Evolutionary conservation across 768 basidiomycete genomes (phyloP).

Genomic region (Agrocybe chaxingu): DNA sequence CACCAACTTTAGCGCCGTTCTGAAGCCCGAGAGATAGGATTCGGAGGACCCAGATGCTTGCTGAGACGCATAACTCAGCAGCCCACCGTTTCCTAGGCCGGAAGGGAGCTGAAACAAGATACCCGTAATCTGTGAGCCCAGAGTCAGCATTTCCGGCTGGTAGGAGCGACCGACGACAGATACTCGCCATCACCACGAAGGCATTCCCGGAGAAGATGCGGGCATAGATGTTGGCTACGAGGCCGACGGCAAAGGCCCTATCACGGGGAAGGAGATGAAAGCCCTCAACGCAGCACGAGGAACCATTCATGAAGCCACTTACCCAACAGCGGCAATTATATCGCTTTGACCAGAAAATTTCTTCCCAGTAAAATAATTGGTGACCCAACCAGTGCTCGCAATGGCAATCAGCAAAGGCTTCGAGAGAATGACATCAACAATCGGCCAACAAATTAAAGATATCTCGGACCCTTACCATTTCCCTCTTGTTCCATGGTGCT

Average conservation of each 20-base stretch:
- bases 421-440: not conserved
- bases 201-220: constrained; percentile 71
- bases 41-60: constrained; percentile 47
- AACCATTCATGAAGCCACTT: constrained; percentile 12
- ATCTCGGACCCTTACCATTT: constrained; percentile 41
- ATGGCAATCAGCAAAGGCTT: constrained; percentile 54
- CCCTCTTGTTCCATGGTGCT: constrained; percentile 53
- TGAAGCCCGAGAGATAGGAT: constrained; percentile 68
- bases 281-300: not conserved
- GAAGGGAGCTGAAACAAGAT: constrained; percentile 85
- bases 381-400: constrained; percentile 71
- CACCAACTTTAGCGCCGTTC: constrained; percentile 72
- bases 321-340: constrained; percentile 76
- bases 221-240: constrained; percentile 76
- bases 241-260: constrained; percentile 77
- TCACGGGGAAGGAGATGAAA: constrained; percentile 5
- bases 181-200: constrained; percentile 76
- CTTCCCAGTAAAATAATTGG: constrained; percentile 65
- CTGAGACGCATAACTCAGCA: constrained; percentile 65
- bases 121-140: constrained; percentile 51
- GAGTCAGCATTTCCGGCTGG: constrained; percentile 5
- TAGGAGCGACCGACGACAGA: not conserved
- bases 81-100: constrained; percentile 75
- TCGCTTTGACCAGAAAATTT: constrained; percentile 69
- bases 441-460: not conserved